phyloP scores from a whole-genome alignment of 2,329 filamentous ascomycete genomes.

The Venturia nashicola region DNA sequence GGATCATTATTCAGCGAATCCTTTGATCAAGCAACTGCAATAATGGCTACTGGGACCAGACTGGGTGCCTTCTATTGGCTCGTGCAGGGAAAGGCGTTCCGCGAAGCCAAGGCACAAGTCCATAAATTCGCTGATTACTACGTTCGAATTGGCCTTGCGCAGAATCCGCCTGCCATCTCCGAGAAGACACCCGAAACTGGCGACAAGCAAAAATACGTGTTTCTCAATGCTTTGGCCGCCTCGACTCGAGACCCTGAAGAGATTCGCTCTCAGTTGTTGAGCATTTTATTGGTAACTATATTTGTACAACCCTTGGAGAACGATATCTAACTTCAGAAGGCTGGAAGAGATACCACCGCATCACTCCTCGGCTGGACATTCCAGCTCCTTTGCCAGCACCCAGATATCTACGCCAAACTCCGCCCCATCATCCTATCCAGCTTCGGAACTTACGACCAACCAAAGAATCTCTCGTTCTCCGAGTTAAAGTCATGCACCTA shows the following conservation, averaged over 20 bases:
- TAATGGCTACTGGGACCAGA: neutral
- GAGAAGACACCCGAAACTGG: constrained; percentile 19
- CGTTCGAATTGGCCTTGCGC: constrained; percentile 29
- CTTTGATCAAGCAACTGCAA: neutral
- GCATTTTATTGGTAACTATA: neutral
- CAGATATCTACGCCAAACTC: constrained; percentile 5
- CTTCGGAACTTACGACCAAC: constrained; percentile 4
- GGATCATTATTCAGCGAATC: constrained; percentile 20
- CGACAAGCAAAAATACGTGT: neutral
- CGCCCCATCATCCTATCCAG: neutral
- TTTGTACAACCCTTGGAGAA: constrained; percentile 15
- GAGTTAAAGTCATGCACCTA: constrained; percentile 5
- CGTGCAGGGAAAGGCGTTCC: constrained; percentile 10
- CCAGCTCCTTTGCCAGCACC: constrained; percentile 8
- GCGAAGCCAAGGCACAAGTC: constrained; percentile 23
- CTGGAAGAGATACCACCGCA: constrained; percentile 41
- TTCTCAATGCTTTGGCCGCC: constrained; percentile 2
- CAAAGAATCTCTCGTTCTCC: constrained; percentile 3
- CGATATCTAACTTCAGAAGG: neutral
- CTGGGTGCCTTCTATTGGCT: constrained; percentile 3
- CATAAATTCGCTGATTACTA: constrained; percentile 28
- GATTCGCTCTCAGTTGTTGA: constrained; percentile 8
- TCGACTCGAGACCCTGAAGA: constrained; percentile 4
- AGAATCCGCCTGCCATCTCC: constrained; percentile 28
- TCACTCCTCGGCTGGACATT: constrained; percentile 36